Base-by-base conservation (phyloP, 345 rosid species). In the Chamaenerion angustifolium region DNA sequence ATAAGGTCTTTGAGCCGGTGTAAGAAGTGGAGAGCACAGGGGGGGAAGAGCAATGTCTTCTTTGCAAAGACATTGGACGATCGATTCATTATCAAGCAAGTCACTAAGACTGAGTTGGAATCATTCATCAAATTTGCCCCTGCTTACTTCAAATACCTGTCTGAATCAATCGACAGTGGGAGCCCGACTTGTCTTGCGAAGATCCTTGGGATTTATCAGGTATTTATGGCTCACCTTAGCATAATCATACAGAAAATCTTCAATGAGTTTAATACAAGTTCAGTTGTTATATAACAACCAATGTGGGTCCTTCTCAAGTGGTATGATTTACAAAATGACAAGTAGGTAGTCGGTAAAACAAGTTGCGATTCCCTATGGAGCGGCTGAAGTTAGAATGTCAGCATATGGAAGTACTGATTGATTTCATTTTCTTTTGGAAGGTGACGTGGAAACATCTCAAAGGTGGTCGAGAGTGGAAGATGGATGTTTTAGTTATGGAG, bases 1-100 rank as follows among this genome's bases (percentile, higher is more conserved):
- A 64, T 88, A 60, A 77, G 92, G 75, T 93, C 99, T 56, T 86
- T 93, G 56, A 88, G 97, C 64, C 92, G 89, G 56, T 93, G 97
- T 73, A 93, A 78, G 69, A 93, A 93, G 67, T 88, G 97, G 99
- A 84, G 95, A 51, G 97, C 99, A 50, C 92, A 88, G 60, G 99
- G 99, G 59, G 99, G 99, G 56, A 93, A 93, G 81, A 93, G 99
- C 72, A 92, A 88, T 49, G 98, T 82, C 58, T 92, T 92, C 78
- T 92, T 92, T 66, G 96, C 96, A 16, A 93, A 93, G 72, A 82
- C 99, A 52, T 70, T 85, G 68, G 99, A 93, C 57, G 95, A 93
- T 49, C 86, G 95, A 31, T 93, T 93, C 66, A 74, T 93, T 57
- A 73, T 93, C 66, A 93, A 93, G 69, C 94, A 93, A 75, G 94